Evolutionary conservation across 176 grass and related monocot genomes (phyloP).

Genomic region (Dactylis glomerata): DNA sequence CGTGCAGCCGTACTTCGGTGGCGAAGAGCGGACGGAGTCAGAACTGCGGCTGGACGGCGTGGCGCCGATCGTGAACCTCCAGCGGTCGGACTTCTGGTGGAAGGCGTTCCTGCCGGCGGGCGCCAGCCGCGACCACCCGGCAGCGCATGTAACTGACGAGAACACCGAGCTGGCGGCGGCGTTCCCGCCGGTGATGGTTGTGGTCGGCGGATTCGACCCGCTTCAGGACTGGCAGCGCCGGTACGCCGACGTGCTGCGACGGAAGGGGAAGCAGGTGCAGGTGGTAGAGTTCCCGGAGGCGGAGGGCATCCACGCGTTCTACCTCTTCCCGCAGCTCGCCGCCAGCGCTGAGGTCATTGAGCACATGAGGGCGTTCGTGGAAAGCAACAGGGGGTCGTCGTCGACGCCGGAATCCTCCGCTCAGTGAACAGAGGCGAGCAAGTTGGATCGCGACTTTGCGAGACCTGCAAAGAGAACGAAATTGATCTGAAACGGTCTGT

Average conservation of each 20-base stretch:
- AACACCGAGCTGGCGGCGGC: slow-evolving; percentile 21
- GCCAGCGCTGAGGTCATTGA: slow-evolving; percentile 18
- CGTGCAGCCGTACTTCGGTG: slow-evolving; percentile 67
- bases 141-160: slow-evolving; percentile 37
- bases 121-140: slow-evolving; percentile 42
- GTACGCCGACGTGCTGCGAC: slow-evolving; percentile 30
- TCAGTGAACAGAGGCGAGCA: background rate
- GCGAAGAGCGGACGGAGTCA: slow-evolving; percentile 41
- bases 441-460: background rate
- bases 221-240: slow-evolving; percentile 41
- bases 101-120: slow-evolving; percentile 45
- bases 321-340: slow-evolving; percentile 34
- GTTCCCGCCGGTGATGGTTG: slow-evolving; percentile 39
- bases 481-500: background rate
- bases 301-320: slow-evolving; percentile 49
- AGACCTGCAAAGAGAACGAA: background rate
- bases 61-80: slow-evolving; percentile 42
- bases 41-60: slow-evolving; percentile 38
- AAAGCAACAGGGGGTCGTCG: background rate
- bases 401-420: background rate
- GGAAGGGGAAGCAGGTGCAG: slow-evolving; percentile 3
- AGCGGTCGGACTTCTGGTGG: slow-evolving; percentile 48
- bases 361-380: slow-evolving; percentile 44
- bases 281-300: slow-evolving; percentile 32
- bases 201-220: slow-evolving; percentile 24